phyloP scores from a whole-genome alignment of 345 rosid species.

The Anacardium occidentale region DNA sequence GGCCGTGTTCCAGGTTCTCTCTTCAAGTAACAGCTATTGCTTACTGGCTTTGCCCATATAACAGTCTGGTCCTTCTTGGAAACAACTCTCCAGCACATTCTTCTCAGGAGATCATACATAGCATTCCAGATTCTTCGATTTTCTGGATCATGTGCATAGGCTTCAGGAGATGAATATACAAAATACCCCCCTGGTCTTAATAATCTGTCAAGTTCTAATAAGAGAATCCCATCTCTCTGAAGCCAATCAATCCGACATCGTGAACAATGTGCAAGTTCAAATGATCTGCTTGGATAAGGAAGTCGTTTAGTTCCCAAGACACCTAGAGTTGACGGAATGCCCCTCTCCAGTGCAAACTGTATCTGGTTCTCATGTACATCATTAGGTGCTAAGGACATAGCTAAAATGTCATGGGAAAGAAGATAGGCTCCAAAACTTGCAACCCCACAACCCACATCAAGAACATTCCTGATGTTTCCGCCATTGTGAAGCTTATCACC shows the following conservation, averaged over 20 bases:
- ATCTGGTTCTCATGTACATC: constrained; percentile 98
- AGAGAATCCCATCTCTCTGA: constrained; percentile 89
- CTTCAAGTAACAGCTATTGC: constrained; percentile 82
- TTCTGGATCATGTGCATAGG: constrained; percentile 83
- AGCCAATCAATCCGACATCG: constrained; percentile 98
- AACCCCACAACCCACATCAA: constrained; percentile 98
- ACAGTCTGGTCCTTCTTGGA: constrained; percentile 81
- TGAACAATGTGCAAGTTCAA: constrained; percentile 96
- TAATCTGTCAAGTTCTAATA: constrained; percentile 88
- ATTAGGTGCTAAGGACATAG: constrained; percentile 97
- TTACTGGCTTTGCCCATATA: constrained; percentile 84
- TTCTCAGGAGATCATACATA: constrained; percentile 70
- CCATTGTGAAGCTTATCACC: constrained; percentile 79
- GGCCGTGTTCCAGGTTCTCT: constrained; percentile 65
- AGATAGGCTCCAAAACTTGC: constrained; percentile 99
- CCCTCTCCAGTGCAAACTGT: constrained; percentile 94
- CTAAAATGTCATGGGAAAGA: constrained; percentile 71
- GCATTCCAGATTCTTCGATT: constrained; percentile 79
- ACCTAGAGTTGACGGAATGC: constrained; percentile 92
- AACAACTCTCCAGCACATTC: constrained; percentile 93
- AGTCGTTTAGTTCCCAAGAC: constrained; percentile 94
- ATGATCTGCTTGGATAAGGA: constrained; percentile 97
- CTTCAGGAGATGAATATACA: constrained; percentile 97
- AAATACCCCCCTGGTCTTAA: constrained; percentile 98
- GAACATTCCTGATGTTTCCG: constrained; percentile 79